Base-by-base conservation (phyloP, 2,329 filamentous ascomycete genomes). In the Cadophora luteo-olivacea region DNA sequence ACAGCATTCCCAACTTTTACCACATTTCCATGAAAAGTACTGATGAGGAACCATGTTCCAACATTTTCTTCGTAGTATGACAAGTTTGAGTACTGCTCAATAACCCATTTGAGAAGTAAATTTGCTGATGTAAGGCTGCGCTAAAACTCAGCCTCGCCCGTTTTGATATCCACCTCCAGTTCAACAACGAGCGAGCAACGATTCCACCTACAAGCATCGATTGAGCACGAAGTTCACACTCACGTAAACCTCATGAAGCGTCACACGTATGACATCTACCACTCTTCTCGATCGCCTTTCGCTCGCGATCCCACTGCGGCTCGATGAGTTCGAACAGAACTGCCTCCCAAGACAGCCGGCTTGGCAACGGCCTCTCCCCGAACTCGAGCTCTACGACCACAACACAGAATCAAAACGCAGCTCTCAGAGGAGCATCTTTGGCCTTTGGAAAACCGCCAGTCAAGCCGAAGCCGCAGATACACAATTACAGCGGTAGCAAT, bases 391-490 rank as follows among this genome's bases (percentile, higher is more conserved):
- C 57, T 38, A 41, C 57, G 16, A 29, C 22, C 57, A 65, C 68
- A 45, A 49, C 66, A 73, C 73, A 74, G 61, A 76, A 82, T 75
- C 73, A 74, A 60, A 76, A 81, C 75, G 82, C 84, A 58, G 84
- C 84, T 57, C 79, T 86, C 16, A 78, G 78, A 64, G 84, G 84
- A 38, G 84, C 84, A 9, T 78, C 80, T 6, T 73, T 79, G 51
- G 84, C 84, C 25, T 86, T 86, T 75, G 79, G 78, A 12, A 83
- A 81, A 73, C 80, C 81, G 32, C 74, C 79, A 33, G 72, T 79
- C 55, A 81, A 81, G 72, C 79, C 81, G 24, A 81, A 81, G 68
- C 78, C 81, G 1, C 52, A 69, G 38, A 65, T 70, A n/a, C 72
- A 75, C 48, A 81, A 77, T 5, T 81, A 82, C 67, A 80, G 77